These are phyloP conservation scores for Barnettozyma vustinii DNA, from an alignment of 805 yeast genomes.

Conservation along the genomic window DNA sequence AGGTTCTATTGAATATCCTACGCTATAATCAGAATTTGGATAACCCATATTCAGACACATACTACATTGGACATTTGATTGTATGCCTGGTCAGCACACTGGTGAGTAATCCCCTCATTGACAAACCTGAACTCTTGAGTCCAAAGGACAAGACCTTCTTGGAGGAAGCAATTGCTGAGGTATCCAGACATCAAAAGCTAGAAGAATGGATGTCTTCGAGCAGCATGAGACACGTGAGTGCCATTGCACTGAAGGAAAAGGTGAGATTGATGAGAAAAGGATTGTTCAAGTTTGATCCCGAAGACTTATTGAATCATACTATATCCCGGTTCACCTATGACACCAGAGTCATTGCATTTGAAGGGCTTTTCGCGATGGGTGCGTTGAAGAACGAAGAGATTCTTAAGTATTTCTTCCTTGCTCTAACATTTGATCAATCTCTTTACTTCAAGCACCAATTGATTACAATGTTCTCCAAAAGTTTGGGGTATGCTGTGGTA, in stretches of 20 bases:
- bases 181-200: conserved; percentile 69
- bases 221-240: conserved; percentile 46
- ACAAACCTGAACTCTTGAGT: conserved; percentile 9
- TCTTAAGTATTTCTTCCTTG: conserved; percentile 54
- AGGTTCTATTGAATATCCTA: conserved; percentile 62
- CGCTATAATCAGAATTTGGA: conserved; percentile 82
- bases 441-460: conserved; percentile 46
- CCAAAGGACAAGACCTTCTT: conserved; percentile 35
- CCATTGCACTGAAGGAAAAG: conserved; percentile 53
- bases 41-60: conserved; percentile 70
- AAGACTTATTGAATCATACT: conserved; percentile 52
- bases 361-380: conserved; percentile 65
- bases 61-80: conserved; percentile 57
- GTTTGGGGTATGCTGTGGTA: conserved; percentile 63
- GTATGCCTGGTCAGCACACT: conserved; percentile 43
- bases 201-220: conserved; percentile 85
- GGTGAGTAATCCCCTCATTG: conserved; percentile 20
- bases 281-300: conserved; percentile 43
- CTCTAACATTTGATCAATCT: conserved; percentile 51
- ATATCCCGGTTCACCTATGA: conserved; percentile 40
- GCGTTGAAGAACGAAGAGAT: conserved; percentile 65
- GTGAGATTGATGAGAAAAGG: conserved; percentile 54
- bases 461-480: conserved; percentile 39
- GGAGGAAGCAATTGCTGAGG: conserved; percentile 51
- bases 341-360: conserved; percentile 62